Base-by-base conservation (phyloP, 192 early-diverging fungal genomes). In the Coemansia furcata region DNA sequence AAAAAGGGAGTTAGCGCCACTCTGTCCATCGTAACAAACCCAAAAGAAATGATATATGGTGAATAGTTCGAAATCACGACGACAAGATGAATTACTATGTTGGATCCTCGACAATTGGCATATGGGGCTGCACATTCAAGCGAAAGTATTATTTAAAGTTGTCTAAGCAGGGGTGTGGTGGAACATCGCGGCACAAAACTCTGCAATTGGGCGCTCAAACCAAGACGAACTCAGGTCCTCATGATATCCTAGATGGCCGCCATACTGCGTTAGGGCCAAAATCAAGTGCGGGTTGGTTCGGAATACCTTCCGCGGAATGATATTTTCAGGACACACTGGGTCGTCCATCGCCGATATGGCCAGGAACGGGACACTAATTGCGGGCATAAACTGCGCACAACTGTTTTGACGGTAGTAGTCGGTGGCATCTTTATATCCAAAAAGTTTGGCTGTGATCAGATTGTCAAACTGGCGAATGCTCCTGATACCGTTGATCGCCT, bases 191-290 rank as follows among this genome's bases (percentile, higher is more conserved):
- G 76, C 69, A 62, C 86, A 84, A 55, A 87, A 93, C 74, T 93
- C 90, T 29, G 84, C 78, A 46, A 93, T 74, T 8, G 91, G 89
- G 15, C 86, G 84, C 11, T 86, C 82, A 21, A 83, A 79, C 91
- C 91, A 93, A 2, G 62, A 63, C 30, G 49, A 50, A 32, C 71
- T 60, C 26, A 83, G 78, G 30, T 84, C 84, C 54, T 89, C 85
- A 73, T 92, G 93, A 90, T 90, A 98, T 3, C 94, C 97, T 64
- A 98, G 83, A 71, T 98, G 97, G 19, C 97, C 97, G 57, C 97
- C 97, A 36, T 85, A 80, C 14, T 72, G 63, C 3, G 97, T 98
- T 6, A 88, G 85, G 1, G 91, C 94, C 29, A 98, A 74, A 0
- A 96, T 49, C 33, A 93, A 80, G 74, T 91, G 79, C 35, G 94